Base-by-base conservation (phyloP, 2,329 filamentous ascomycete genomes). In the Aspergillus glaucus region DNA sequence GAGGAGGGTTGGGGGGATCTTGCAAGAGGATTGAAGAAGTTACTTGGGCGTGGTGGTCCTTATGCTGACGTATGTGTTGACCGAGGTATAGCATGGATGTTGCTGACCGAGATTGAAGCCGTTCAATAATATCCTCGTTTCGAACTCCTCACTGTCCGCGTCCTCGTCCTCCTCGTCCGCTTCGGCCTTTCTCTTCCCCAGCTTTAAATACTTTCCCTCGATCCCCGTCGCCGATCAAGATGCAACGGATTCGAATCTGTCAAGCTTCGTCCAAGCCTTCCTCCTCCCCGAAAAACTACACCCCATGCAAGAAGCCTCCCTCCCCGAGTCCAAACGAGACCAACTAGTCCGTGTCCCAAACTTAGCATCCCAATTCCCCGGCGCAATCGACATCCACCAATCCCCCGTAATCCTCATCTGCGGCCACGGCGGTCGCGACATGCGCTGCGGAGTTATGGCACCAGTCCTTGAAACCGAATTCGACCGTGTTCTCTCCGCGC, bases 351-450 rank as follows among this genome's bases (percentile, higher is more conserved):
- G 81, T 65, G 47, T 82, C 71, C 60, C 80, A 62, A 61, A 72
- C 51, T 48, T 72, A 71, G 71, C 75, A 22, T 46, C 62, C 0
- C 54, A 67, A 0, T 83, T 88, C 4, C 71, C 78, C 9, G 79
- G 82, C 50, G 79, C 87, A 7, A 62, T 79, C 14, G 85, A 90
- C 53, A 75, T 90, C 4, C 60, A 88, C n/a, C 55, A 68, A 34
- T 72, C 70, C 2, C 72, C 73, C 0, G 70, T 70, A 8, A 80
- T 98, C 26, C 72, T 97, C 17, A 85, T 96, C 40, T 98, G 93
- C 63, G 89, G 90, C 0, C 93, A 98, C 60, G 86, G 85, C 12
- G 83, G 84, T 2, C 78, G 93, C 9, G 93, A 98, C 63, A 74
- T 77, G 60, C 79, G 93, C 45, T 98, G 93, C 62, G 92, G 93